Base-by-base conservation (phyloP, 441 rosid species). In the Macaranga tanarius region DNA sequence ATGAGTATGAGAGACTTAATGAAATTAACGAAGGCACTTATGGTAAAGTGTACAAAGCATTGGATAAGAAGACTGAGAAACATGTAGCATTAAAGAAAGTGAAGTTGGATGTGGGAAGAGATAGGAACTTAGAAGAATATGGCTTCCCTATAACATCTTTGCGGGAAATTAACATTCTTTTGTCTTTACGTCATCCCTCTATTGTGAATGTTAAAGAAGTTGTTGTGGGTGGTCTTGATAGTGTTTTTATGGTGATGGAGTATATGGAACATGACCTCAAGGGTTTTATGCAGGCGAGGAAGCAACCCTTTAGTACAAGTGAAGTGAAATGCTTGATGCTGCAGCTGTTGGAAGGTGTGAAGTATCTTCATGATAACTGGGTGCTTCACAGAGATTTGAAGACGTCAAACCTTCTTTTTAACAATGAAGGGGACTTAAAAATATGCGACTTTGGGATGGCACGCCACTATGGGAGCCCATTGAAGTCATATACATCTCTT, bases 341-440 rank as follows among this genome's bases (percentile, higher is more conserved):
- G 23, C 97, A 93, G 75, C 77, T 93, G 57, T 77, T 93, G 84
- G 91, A 85, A 77, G 98, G 96, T 63, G 83, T 93, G 56, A 82
- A 86, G 73, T 89, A 86, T 88, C 96, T 93, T 60, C 98, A 90
- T 72, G 92, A 90, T 73, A 92, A 93, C 73, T 93, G 98, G 98
- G 87, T 92, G 50, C 87, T 92, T 59, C 98, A 94, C 69, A 84
- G 96, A 77, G 98, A 94, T 81, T 74, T 94, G 77, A 94, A 94
- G 79, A 88, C 97, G 34, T 90, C 95, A 0, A 94, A 92, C 82
- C 88, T 92, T 80, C 88, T 94, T 26, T 17, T 90, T 75, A 92
- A 92, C 85, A 94, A 87, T 79, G 73, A 72, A 26, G 97, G 97
- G 19, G 92, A 87, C 75, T 82, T 94, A 70, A 92, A 92, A 75